These are phyloP conservation scores for Silene noctiflora DNA, from an alignment of 179 eudicot genomes.

Conservation along the genomic window DNA sequence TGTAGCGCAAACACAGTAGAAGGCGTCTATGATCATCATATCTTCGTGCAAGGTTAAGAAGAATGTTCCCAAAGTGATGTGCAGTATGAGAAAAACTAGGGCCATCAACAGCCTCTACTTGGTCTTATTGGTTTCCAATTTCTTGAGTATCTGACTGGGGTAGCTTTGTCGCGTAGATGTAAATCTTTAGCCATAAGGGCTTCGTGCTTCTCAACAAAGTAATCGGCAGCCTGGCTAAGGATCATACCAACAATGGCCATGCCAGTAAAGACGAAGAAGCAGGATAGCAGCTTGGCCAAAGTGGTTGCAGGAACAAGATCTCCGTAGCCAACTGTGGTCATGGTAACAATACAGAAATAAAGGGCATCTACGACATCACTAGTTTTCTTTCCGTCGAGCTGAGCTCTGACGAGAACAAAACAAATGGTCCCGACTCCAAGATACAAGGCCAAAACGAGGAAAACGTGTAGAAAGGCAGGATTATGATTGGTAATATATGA, in stretches of 20 bases:
- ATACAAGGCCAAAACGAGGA: slow-evolving; percentile 45
- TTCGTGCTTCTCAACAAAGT: slow-evolving; percentile 75
- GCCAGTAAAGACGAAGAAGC: slow-evolving; percentile 71
- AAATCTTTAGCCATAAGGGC: slow-evolving; percentile 47
- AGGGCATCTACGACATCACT: slow-evolving; percentile 66
- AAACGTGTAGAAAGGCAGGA: slow-evolving; percentile 39
- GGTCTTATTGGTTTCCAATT: slow-evolving; percentile 52
- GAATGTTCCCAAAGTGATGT: slow-evolving; percentile 48
- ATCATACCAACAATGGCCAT: slow-evolving; percentile 65
- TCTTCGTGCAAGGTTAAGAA: slow-evolving; percentile 57
- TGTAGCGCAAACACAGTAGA: slow-evolving; percentile 82
- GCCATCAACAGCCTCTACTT: slow-evolving; percentile 54
- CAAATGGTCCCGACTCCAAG: slow-evolving; percentile 55
- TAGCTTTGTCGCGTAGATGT: slow-evolving; percentile 39
- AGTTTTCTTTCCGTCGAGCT: slow-evolving; percentile 57
- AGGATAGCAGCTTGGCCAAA: slow-evolving; percentile 61
- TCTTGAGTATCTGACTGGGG: slow-evolving; percentile 42
- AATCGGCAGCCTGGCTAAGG: slow-evolving; percentile 67
- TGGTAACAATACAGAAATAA: slow-evolving; percentile 82
- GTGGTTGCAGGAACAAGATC: slow-evolving; percentile 72
- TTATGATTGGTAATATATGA: slow-evolving; percentile 14
- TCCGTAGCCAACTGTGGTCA: slow-evolving; percentile 94
- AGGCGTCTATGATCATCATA: slow-evolving; percentile 55
- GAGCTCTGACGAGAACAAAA: slow-evolving; percentile 47
- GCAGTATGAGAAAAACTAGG: slow-evolving; percentile 34